Percentiles rank a stretch among this genome's conserved stretches.
Evolutionary conservation across 345 rosid genomes (phyloP).

Genomic region (Citrus australasica): DNA sequence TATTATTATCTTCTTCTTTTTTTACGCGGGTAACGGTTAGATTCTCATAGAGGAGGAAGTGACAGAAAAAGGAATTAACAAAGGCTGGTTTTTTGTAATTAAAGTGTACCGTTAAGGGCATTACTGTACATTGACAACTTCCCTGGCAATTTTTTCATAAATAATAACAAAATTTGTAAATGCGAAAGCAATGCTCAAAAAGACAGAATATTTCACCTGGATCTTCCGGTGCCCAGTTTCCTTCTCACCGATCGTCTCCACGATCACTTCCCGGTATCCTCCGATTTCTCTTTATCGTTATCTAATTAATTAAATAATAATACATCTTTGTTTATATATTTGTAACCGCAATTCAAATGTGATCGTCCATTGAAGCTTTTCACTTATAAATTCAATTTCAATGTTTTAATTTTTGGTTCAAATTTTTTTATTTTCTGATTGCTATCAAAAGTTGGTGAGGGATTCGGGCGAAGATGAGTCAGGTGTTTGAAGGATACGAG

Average conservation of each 20-base stretch:
- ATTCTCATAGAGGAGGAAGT: neutral
- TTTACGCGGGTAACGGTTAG: neutral
- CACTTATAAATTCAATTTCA: neutral
- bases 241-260: neutral
- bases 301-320: neutral
- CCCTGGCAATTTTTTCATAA: neutral
- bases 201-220: neutral
- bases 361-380: neutral
- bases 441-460: conserved; percentile 2
- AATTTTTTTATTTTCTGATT: neutral
- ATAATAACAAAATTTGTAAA: neutral
- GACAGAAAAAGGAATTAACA: neutral
- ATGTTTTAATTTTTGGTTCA: neutral
- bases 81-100: neutral
- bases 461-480: conserved; percentile 29
- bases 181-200: neutral
- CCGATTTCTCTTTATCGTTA: too few species aligned
- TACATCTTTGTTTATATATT: neutral
- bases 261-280: neutral
- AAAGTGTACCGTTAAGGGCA: neutral
- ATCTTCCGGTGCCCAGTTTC: neutral
- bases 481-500: conserved; percentile 32
- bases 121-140: neutral
- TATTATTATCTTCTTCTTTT: too few species aligned
- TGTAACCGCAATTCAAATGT: neutral